phyloP scores from a whole-genome alignment of 2,329 filamentous ascomycete genomes.

The Pseudogymnoascus sp. region DNA sequence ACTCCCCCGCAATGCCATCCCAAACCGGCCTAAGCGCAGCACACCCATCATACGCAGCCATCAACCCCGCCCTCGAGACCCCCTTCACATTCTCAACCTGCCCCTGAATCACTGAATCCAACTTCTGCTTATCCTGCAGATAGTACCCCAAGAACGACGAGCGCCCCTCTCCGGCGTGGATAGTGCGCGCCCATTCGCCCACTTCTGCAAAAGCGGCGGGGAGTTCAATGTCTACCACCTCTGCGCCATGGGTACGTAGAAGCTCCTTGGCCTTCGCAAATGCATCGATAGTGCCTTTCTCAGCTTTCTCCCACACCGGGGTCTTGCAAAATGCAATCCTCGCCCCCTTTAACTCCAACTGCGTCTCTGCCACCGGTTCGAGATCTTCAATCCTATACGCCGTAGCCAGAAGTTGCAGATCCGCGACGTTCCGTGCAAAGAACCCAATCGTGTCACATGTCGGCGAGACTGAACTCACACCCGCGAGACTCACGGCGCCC shows the following conservation, averaged over 20 bases:
- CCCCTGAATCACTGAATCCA: slow-evolving; percentile 37
- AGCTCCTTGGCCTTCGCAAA: slow-evolving; percentile 35
- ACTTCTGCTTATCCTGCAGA: slow-evolving; percentile 36
- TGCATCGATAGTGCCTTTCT: slow-evolving; percentile 36
- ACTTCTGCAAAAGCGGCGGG: slow-evolving; percentile 41
- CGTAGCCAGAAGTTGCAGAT: slow-evolving; percentile 48
- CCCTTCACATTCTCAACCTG: slow-evolving; percentile 43
- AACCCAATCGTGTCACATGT: slow-evolving; percentile 56
- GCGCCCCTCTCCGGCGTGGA: slow-evolving; percentile 45
- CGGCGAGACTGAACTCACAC: slow-evolving; percentile 49
- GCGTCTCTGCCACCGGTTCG: slow-evolving; percentile 19
- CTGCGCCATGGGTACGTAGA: slow-evolving; percentile 40
- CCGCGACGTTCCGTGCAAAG: slow-evolving; percentile 48
- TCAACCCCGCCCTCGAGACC: slow-evolving; percentile 39
- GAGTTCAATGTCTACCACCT: slow-evolving; percentile 48
- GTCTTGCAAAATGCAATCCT: slow-evolving; percentile 50
- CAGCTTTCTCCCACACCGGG: slow-evolving; percentile 41
- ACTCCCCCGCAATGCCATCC: slow-evolving; percentile 43
- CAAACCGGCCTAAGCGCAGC: slow-evolving; percentile 45
- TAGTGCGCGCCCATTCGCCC: slow-evolving; percentile 43
- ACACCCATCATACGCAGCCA: slow-evolving; percentile 48
- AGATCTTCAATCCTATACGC: slow-evolving; percentile 49
- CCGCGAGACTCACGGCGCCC: slow-evolving; percentile 54
- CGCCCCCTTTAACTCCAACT: slow-evolving; percentile 36
- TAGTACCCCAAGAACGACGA: slow-evolving; percentile 47